phyloP scores from a whole-genome alignment of 306 rosid genomes.

The Trifolium subterraneum region DNA sequence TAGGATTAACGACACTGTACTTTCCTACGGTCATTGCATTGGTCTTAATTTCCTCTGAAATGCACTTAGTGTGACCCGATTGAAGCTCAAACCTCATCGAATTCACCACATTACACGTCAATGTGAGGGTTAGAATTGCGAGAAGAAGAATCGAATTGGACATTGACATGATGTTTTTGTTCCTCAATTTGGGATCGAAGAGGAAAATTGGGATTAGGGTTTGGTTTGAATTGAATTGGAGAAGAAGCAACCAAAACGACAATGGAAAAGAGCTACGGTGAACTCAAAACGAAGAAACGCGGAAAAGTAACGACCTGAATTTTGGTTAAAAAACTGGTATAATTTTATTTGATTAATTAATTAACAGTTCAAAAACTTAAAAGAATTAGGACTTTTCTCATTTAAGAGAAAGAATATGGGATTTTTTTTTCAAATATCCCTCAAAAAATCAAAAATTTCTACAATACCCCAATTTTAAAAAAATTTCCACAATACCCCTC shows the following conservation, averaged over 20 bases:
- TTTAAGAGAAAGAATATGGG: too few relatives aligned
- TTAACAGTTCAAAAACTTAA: background rate
- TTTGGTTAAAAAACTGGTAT: background rate
- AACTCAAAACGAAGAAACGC: constrained; percentile 29
- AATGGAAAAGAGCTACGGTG: constrained; percentile 2
- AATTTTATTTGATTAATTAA: background rate
- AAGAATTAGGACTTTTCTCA: too few relatives aligned
- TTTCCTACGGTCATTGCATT: constrained; percentile 77
- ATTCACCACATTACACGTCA: constrained; percentile 40
- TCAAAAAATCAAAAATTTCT: too few relatives aligned
- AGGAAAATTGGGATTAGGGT: constrained; percentile 27
- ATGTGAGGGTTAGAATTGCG: constrained; percentile 42
- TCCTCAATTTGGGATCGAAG: constrained; percentile 34
- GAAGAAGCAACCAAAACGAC: constrained; percentile 38
- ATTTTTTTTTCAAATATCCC: too few relatives aligned
- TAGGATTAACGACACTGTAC: constrained; percentile 62
- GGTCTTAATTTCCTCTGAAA: constrained; percentile 73
- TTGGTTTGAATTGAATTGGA: constrained; percentile 13
- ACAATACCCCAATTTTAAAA: too few relatives aligned
- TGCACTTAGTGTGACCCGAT: constrained; percentile 73
- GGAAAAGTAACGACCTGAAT: constrained; percentile 7
- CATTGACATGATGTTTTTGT: constrained; percentile 44
- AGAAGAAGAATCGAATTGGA: constrained; percentile 35
- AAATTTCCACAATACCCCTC: too few relatives aligned
- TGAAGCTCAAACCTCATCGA: constrained; percentile 75